Conservation (phyloP, 2,329 filamentous ascomycete genomes). For the Exophiala sideris region DNA sequence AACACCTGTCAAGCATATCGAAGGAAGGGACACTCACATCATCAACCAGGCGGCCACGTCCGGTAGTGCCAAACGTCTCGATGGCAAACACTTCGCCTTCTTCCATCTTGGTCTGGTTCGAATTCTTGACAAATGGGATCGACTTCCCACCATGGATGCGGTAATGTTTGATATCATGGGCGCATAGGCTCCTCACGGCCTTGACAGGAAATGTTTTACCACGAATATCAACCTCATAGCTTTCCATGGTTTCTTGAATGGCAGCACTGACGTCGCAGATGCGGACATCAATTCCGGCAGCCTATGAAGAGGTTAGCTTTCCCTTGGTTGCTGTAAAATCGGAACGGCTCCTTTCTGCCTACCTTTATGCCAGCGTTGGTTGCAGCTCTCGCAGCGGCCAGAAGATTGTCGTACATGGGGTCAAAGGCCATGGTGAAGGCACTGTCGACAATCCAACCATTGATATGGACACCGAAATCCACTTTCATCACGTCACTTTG, state of each 20-base stretch:
- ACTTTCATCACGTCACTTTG: slow-evolving; percentile 77
- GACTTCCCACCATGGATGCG: slow-evolving; percentile 56
- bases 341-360: slow-evolving; percentile 3
- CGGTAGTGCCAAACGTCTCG: slow-evolving; percentile 57
- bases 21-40: slow-evolving; percentile 37
- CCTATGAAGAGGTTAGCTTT: slow-evolving; percentile 29
- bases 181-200: slow-evolving; percentile 53
- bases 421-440: slow-evolving; percentile 78
- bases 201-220: slow-evolving; percentile 55
- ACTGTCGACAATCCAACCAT: slow-evolving; percentile 75
- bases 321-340: background rate
- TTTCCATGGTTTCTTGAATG: slow-evolving; percentile 62
- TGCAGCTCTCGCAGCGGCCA: slow-evolving; percentile 69
- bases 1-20: background rate
- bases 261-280: slow-evolving; percentile 55
- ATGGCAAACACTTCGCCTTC: slow-evolving; percentile 59
- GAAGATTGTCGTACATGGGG: slow-evolving; percentile 68
- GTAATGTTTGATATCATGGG: slow-evolving; percentile 54
- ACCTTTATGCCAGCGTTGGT: slow-evolving; percentile 60
- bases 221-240: slow-evolving; percentile 56
- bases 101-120: slow-evolving; percentile 53
- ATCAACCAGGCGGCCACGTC: slow-evolving; percentile 47
- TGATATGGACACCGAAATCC: slow-evolving; percentile 77
- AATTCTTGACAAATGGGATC: slow-evolving; percentile 54
- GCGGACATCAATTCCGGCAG: slow-evolving; percentile 55